Percentiles rank a stretch among this genome's conserved stretches.
phyloP scores from a whole-genome alignment of 2,329 filamentous ascomycete species.

The Penicillium italicum region DNA sequence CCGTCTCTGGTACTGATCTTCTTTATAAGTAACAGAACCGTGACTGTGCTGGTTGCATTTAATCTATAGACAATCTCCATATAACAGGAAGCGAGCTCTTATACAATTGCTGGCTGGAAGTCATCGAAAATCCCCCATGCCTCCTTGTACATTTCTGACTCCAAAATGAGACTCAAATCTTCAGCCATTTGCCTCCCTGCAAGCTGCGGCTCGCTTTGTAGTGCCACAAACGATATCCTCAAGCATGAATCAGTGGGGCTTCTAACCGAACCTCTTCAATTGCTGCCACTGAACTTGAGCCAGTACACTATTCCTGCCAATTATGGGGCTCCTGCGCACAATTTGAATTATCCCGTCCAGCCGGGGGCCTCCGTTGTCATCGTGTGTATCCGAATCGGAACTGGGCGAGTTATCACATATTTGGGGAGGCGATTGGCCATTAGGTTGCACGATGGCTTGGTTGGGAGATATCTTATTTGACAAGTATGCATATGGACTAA shows the following conservation, averaged over 20 bases:
- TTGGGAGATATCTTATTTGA: too few species aligned
- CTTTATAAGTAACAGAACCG: too few species aligned
- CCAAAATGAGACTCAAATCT: neutral
- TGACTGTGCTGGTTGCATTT: too few species aligned
- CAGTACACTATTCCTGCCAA: conserved; percentile 5
- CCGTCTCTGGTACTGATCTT: too few species aligned
- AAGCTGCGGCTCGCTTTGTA: neutral
- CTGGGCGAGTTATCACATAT: conserved; percentile 1
- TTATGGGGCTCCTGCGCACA: conserved; percentile 10
- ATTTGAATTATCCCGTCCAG: conserved; percentile 18
- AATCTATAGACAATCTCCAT: neutral
- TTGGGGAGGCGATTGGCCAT: neutral
- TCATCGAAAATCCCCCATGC: neutral
- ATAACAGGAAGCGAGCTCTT: neutral
- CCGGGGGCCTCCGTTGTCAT: conserved; percentile 18
- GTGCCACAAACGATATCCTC: conserved; percentile 2
- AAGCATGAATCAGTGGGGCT: conserved; percentile 8
- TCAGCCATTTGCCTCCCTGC: neutral
- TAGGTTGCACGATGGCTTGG: neutral
- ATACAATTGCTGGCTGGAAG: neutral
- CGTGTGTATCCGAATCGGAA: conserved; percentile 23
- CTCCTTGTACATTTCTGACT: neutral
- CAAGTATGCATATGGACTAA: too few species aligned
- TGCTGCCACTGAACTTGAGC: conserved; percentile 8
- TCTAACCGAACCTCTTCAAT: conserved; percentile 4